These are phyloP conservation scores for Yamadazyma olivae DNA, from an alignment of 805 yeast genomes.

Conservation along the genomic window DNA sequence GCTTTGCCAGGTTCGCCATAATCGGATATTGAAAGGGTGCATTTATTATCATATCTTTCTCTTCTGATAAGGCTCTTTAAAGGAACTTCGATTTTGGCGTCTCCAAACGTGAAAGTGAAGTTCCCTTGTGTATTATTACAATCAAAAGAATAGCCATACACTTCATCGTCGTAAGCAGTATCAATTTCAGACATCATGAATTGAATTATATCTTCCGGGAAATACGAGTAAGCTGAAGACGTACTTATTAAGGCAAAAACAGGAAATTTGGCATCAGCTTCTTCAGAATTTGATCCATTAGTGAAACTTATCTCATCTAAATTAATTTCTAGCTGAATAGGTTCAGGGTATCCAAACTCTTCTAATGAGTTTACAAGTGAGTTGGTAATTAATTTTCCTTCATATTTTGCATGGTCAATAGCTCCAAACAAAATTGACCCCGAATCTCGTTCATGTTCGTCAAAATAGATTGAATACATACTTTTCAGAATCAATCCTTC, in stretches of 20 bases:
- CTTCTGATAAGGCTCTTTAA: not conserved
- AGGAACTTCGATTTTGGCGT: not conserved
- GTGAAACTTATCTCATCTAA: not conserved
- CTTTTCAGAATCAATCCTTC: conserved; percentile 29
- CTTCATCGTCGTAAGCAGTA: not conserved
- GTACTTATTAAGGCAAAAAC: not conserved
- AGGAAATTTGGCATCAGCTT: not conserved
- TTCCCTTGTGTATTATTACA: not conserved
- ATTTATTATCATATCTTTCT: not conserved
- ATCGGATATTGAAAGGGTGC: not conserved
- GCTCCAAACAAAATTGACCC: conserved; percentile 42
- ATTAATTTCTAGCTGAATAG: not conserved
- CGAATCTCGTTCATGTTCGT: conserved; percentile 16
- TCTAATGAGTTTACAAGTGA: not conserved
- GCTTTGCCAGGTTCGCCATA: not conserved
- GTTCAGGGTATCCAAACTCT: not conserved
- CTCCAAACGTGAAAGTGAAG: not conserved
- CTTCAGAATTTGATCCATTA: not conserved
- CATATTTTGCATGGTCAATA: conserved; percentile 38
- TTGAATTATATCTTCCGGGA: not conserved
- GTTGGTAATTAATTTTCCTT: conserved; percentile 24
- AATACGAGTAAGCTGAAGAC: not conserved
- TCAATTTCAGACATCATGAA: too few species aligned
- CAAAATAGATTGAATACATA: conserved; percentile 31
- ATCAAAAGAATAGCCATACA: not conserved